Percentiles rank a stretch among this genome's conserved stretches.
These are phyloP conservation scores for Nicotiana obtusifolia DNA, from an alignment of 257 asterid genomes.

Conservation along the genomic window DNA sequence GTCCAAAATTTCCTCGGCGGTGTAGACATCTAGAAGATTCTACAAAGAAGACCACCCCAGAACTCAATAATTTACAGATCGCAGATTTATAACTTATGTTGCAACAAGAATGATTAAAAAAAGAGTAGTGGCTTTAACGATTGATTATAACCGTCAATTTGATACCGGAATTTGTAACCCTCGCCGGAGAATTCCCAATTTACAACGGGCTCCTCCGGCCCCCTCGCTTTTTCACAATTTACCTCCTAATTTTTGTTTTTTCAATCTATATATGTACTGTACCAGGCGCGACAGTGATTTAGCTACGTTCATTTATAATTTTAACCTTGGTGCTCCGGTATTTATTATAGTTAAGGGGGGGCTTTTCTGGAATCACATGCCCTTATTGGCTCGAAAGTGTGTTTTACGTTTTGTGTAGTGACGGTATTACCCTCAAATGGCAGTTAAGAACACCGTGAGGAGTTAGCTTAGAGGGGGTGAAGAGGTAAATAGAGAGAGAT, in stretches of 20 bases:
- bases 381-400: conserved; percentile 36
- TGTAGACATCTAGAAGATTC: conserved; percentile 47
- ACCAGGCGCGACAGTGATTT: conserved; percentile 21
- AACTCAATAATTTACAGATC: background rate
- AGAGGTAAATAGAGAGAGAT: background rate
- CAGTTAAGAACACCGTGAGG: background rate
- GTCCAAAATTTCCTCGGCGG: conserved; percentile 62
- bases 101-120: conserved; percentile 26
- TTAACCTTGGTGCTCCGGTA: background rate
- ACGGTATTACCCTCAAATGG: conserved; percentile 33
- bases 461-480: background rate
- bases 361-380: conserved; percentile 27
- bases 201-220: conserved; percentile 6
- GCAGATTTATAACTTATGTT: conserved; percentile 52
- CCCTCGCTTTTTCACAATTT: conserved; percentile 3
- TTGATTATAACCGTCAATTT: background rate
- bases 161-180: conserved; percentile 2
- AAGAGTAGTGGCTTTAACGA: no score
- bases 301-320: background rate
- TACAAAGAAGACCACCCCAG: background rate
- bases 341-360: conserved; percentile 37
- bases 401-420: conserved; percentile 10
- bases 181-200: background rate
- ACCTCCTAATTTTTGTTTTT: background rate
- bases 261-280: background rate